Evolutionary conservation across 1,284 basidiomycete genomes (phyloP).

Genomic region (Lignosus rhinocerotis): DNA sequence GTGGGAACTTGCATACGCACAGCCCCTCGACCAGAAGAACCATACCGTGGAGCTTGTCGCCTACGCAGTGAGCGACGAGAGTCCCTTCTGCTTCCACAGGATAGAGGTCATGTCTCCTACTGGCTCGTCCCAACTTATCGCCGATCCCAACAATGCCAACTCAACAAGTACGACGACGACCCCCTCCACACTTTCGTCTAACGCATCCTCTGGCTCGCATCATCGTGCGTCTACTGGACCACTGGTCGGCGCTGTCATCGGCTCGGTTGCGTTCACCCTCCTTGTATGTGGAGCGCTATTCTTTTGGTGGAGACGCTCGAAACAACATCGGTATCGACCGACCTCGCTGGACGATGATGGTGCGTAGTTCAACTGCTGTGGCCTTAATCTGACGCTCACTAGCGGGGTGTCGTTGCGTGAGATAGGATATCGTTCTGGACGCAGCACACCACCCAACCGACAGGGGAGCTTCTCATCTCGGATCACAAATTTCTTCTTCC

Average conservation of each 20-base stretch:
- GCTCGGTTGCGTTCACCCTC: background rate
- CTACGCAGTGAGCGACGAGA: background rate
- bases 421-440: background rate
- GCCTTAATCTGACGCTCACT: background rate
- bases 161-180: background rate
- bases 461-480: too few species aligned
- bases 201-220: background rate
- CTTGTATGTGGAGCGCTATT: background rate
- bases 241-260: conserved; percentile 7
- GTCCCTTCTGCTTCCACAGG: conserved; percentile 9
- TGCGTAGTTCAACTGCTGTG: background rate
- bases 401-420: background rate
- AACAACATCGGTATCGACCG: background rate
- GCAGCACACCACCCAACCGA: background rate
- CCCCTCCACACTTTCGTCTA: background rate
- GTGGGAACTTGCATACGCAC: background rate
- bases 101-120: background rate
- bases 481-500: too few species aligned
- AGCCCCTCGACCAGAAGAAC: background rate
- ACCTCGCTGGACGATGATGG: background rate
- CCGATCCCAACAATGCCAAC: background rate
- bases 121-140: background rate
- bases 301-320: background rate
- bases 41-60: conserved; percentile 9
- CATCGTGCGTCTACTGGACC: background rate